phyloP scores from a whole-genome alignment of 768 basidiomycete genomes.

The Trametes elegans region DNA sequence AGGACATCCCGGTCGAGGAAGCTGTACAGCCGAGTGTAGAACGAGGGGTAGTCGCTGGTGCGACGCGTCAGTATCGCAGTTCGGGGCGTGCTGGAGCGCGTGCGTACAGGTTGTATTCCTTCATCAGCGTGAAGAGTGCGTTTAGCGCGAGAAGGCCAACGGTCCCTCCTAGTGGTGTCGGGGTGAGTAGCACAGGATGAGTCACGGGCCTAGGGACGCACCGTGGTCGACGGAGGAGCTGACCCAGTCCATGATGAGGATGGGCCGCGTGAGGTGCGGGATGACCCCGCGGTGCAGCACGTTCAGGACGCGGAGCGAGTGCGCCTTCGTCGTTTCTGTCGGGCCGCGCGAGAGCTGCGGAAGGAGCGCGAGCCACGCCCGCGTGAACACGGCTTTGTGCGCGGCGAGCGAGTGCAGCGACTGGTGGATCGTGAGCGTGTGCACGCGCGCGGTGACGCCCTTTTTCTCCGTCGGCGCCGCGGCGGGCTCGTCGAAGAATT shows the following conservation, averaged over 20 bases:
- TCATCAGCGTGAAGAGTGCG: conserved; percentile 87
- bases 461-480: conserved; percentile 30
- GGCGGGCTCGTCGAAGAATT: conserved; percentile 72
- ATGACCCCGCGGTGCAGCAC: conserved; percentile 82
- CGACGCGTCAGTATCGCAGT: conserved; percentile 2
- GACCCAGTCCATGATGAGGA: conserved; percentile 91
- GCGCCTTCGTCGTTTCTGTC: conserved; percentile 31
- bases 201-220: conserved; percentile 30
- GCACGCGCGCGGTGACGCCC: conserved; percentile 45
- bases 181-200: background rate
- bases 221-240: conserved; percentile 81
- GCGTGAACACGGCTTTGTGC: conserved; percentile 78
- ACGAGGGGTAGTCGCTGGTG: conserved; percentile 90
- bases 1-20: conserved; percentile 87
- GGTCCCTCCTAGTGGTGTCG: conserved; percentile 65
- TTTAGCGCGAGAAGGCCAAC: conserved; percentile 89
- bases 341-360: conserved; percentile 50
- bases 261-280: conserved; percentile 76
- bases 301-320: conserved; percentile 61
- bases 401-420: conserved; percentile 73
- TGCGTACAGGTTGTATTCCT: conserved; percentile 87
- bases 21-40: conserved; percentile 89
- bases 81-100: background rate
- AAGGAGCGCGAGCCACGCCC: conserved; percentile 74
- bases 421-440: conserved; percentile 71